Conservation (phyloP, 2,329 filamentous ascomycete genomes). For the Epichloe festucae region DNA sequence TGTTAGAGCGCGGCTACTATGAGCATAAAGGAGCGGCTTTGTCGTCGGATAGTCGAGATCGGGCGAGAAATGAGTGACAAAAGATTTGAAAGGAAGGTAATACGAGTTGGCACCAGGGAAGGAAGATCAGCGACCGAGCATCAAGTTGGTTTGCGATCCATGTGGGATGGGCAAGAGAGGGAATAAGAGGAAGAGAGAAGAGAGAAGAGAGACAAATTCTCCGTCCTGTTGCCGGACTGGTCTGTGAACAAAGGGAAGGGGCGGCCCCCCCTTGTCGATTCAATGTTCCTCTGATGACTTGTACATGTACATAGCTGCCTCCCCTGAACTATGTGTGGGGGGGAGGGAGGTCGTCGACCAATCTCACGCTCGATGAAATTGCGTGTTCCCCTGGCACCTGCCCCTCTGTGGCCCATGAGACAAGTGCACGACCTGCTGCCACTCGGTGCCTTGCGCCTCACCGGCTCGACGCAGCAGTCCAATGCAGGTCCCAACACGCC, state of each 20-base stretch:
- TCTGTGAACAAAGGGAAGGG: background rate
- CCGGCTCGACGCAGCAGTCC: background rate
- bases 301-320: background rate
- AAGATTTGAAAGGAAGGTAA: background rate
- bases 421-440: background rate
- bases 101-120: background rate
- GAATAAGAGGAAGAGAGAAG: background rate
- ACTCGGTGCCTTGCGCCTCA: background rate
- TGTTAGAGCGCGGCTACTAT: background rate
- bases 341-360: too few species aligned
- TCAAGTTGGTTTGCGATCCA: background rate
- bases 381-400: background rate
- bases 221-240: background rate
- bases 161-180: background rate
- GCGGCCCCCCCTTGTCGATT: background rate
- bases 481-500: constrained; percentile 9
- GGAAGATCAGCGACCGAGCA: background rate
- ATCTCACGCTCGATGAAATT: background rate
- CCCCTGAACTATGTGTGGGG: too few species aligned
- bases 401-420: background rate
- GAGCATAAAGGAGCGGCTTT: background rate
- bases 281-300: background rate
- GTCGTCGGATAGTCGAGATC: background rate
- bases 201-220: background rate
- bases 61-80: background rate